Conservation (phyloP, 129 eudicot species). For the Dittrichia graveolens region DNA sequence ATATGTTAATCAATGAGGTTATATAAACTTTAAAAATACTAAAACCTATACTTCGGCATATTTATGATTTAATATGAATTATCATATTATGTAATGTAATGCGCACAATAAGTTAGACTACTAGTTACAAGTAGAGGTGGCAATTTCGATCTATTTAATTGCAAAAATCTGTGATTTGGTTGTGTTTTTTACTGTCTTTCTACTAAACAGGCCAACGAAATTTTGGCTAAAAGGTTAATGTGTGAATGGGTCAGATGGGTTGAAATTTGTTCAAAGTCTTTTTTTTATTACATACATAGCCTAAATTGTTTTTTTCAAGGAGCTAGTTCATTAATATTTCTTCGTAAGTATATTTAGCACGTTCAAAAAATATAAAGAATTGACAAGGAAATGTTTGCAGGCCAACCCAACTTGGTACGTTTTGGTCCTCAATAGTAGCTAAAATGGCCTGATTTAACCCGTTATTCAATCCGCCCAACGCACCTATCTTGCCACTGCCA, state of each 20-base stretch:
- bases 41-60: neutral
- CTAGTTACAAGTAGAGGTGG: neutral
- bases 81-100: neutral
- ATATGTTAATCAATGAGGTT: neutral
- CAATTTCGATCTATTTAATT: neutral
- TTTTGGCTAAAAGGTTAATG: no score
- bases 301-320: neutral
- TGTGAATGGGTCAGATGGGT: neutral
- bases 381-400: neutral
- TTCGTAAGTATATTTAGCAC: neutral
- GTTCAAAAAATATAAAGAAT: neutral
- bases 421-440: neutral
- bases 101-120: neutral
- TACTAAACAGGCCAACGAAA: no score
- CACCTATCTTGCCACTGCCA: neutral
- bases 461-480: neutral
- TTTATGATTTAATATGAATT: conserved; percentile 7
- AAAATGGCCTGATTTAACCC: neutral
- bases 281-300: neutral
- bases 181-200: neutral
- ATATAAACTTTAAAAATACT: neutral
- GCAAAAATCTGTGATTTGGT: neutral
- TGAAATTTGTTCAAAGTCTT: neutral
- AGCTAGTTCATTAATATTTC: neutral
- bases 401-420: neutral